Percentiles rank a stretch among this genome's conserved stretches.
Evolutionary conservation across 306 rosid genomes (phyloP).

Genomic region (Quercus suber): DNA sequence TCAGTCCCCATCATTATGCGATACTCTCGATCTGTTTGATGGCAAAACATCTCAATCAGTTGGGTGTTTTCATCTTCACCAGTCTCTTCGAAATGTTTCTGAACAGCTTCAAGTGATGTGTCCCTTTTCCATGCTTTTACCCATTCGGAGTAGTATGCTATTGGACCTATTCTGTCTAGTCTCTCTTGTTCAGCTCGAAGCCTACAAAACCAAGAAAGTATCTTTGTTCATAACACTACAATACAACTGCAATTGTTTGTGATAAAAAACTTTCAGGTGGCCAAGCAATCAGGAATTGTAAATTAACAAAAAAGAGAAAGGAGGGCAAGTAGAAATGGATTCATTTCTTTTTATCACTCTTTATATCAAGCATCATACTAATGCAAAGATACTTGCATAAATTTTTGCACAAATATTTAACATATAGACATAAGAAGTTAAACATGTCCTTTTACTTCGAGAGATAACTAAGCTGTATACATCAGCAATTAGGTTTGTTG

Average conservation of each 20-base stretch:
- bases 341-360: not conserved
- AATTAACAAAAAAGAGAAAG: conserved; percentile 8
- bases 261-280: conserved; percentile 17
- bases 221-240: conserved; percentile 1
- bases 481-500: not conserved
- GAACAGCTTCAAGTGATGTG: conserved; percentile 79
- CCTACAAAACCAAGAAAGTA: conserved; percentile 39
- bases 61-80: conserved; percentile 87
- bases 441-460: not conserved
- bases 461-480: not conserved
- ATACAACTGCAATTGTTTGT: not conserved
- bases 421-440: not conserved
- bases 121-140: conserved; percentile 88
- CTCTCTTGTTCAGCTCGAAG: conserved; percentile 83
- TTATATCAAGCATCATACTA: not conserved
- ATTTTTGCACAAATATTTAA: not conserved
- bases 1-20: conserved; percentile 99
- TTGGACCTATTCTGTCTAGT: conserved; percentile 56
- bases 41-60: conserved; percentile 74
- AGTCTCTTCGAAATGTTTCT: conserved; percentile 88
- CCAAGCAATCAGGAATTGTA: conserved; percentile 16
- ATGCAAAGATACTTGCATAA: not conserved
- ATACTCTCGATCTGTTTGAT: conserved; percentile 88
- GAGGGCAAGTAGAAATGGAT: not conserved
- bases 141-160: conserved; percentile 94